Base-by-base conservation (phyloP, 23 red algal genomes). In the Gracilaria domingensis region DNA sequence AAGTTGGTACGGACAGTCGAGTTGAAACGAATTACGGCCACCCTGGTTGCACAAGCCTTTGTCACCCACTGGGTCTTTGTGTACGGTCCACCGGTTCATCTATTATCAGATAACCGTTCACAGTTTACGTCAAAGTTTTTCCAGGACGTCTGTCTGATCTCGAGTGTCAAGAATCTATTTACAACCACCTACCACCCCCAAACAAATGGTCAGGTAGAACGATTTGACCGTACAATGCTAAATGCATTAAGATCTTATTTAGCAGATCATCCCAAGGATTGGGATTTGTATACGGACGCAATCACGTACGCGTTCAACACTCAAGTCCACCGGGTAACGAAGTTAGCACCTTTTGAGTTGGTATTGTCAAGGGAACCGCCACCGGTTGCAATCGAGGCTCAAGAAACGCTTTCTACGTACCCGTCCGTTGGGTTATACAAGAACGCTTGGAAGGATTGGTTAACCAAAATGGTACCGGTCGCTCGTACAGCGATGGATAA, bases 71-170 rank as follows among this genome's bases (percentile, higher is more conserved):
- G 70, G 42, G 53, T 89, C 7, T 78, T 78, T 44, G 29, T 50
- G 13, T 89, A 79, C 49, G 67, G 85, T 26, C 70, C 55, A 30
- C 65, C 45, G 34, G 51, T 57, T 12, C 21, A 44, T 7, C 5
- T 60, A 12, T 39, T 89, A 13, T 76, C 85, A 13, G 32, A 76
- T 42, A 89, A 76, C 64, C 69, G 85, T 39, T 26, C 23, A 45
- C 66, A 89, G 85, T 89, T 89, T 40, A 48, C 33, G 44, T 60
- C 64, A 37, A 53, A 65, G 67, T 89, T 89, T 48, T 89, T 77
- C 70, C 85, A 89, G 51, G 12, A 60, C 59, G 66, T 89, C 28
- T 77, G 67, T 33, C 28, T 7, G 16, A 58, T 76, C 48, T 16
- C 79, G 28, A 17, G 70, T 12, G 38, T 89, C 7, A 34, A 67